Evolutionary conservation across 129 eudicot species (phyloP).

Genomic region (Daucus carota): DH1_v3.0 NC_030381.2:2820001-2820500

Average conservation of each 20-base stretch:
- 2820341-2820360: slow-evolving; percentile 70
- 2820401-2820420: slow-evolving; percentile 68
- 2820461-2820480: slow-evolving; percentile 95
- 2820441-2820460: slow-evolving; percentile 56
- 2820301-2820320: slow-evolving; percentile 6
- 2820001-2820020: neutral
- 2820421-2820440: slow-evolving; percentile 36
- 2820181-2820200: too few relatives aligned
- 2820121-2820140: neutral
- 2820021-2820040: neutral
- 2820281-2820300: neutral
- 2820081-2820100: neutral
- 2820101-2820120: neutral
- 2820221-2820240: neutral
- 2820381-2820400: slow-evolving; percentile 68
- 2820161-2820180: neutral
- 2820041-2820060: neutral
- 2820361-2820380: slow-evolving; percentile 69
- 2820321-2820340: slow-evolving; percentile 16
- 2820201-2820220: too few relatives aligned
- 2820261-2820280: neutral
- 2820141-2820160: neutral
- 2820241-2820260: neutral
- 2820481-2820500: slow-evolving; percentile 61
- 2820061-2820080: neutral